Percentiles rank a stretch among this genome's conserved stretches.
phyloP scores from a whole-genome alignment of 2,329 filamentous ascomycete genomes.

The Colletotrichum tropicicola region DNA sequence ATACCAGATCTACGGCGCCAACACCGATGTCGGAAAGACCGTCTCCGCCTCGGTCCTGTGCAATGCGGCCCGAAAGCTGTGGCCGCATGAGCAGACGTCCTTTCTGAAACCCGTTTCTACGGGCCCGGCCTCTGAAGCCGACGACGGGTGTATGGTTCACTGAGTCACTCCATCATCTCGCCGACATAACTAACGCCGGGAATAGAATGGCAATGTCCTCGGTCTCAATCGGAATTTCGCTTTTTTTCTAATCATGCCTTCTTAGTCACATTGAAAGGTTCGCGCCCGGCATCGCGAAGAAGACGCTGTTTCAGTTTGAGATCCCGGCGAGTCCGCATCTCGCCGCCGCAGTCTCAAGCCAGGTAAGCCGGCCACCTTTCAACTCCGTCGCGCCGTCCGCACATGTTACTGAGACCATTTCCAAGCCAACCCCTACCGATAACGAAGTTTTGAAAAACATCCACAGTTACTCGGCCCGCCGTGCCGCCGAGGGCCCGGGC shows the following conservation, averaged over 20 bases:
- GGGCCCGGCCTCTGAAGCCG: constrained; percentile 73
- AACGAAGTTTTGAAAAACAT: constrained; percentile 59
- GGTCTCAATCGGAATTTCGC: not conserved
- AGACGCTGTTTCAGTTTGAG: constrained; percentile 76
- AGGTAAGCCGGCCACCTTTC: constrained; percentile 41
- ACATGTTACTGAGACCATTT: not conserved
- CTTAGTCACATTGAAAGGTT: constrained; percentile 70
- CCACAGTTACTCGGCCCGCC: constrained; percentile 52
- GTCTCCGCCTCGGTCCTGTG: constrained; percentile 79
- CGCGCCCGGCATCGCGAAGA: constrained; percentile 55
- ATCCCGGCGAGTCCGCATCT: constrained; percentile 82
- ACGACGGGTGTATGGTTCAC: constrained; percentile 65
- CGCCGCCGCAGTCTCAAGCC: constrained; percentile 63
- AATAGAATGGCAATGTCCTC: constrained; percentile 1
- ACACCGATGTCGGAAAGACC: constrained; percentile 88
- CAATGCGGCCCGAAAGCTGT: constrained; percentile 62
- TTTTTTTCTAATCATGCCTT: not conserved
- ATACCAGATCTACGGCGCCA: constrained; percentile 83
- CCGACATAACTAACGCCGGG: not conserved
- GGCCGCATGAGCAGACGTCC: constrained; percentile 57
- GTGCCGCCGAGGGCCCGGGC: constrained; percentile 53
- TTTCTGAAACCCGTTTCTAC: constrained; percentile 89
- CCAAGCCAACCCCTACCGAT: constrained; percentile 53
- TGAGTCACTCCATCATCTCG: not conserved
- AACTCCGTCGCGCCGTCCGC: too few species aligned